Evolutionary conservation across 164 flowering plant species (phyloP).

Genomic region (Vitis labrusca): DNA sequence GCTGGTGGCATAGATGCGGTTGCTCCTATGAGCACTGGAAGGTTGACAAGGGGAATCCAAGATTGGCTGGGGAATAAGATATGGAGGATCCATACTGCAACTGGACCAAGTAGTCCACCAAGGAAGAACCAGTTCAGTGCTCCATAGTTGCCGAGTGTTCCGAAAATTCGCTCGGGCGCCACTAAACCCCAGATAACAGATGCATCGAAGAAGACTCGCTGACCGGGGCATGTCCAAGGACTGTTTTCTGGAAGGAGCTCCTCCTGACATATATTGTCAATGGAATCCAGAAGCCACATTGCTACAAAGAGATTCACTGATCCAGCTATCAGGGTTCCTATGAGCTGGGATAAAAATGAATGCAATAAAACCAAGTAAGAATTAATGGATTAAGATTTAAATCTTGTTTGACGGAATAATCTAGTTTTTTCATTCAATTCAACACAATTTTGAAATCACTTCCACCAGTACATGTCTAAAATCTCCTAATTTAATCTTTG

Average conservation of each 20-base stretch:
- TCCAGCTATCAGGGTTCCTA: constrained; percentile 2
- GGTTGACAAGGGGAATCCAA: constrained; percentile 25
- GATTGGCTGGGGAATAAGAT: constrained; percentile 21
- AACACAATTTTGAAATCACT: too few relatives aligned
- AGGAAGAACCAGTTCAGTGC: constrained; percentile 30
- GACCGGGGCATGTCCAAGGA: constrained; percentile 7
- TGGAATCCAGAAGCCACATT: constrained; percentile 6
- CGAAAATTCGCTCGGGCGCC: constrained; percentile 13
- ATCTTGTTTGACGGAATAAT: too few relatives aligned
- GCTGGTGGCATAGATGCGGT: constrained; percentile 28
- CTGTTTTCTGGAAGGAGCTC: constrained; percentile 4
- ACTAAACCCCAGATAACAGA: neutral
- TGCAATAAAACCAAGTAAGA: too few relatives aligned
- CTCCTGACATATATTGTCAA: neutral
- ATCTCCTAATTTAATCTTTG: neutral
- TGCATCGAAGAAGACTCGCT: neutral
- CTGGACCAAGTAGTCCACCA: constrained; percentile 21
- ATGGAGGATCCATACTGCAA: constrained; percentile 24
- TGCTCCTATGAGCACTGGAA: constrained; percentile 31
- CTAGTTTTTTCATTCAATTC: too few relatives aligned
- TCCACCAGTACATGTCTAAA: neutral
- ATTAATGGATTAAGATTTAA: too few relatives aligned
- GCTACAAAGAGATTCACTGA: neutral
- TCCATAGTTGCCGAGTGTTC: constrained; percentile 20
- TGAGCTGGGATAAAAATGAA: neutral